A percentile compares a stretch with the other conserved stretches of the same genome.
Evolutionary conservation across 345 rosid species (phyloP).

Genomic region (Acer yangbiense): DNA sequence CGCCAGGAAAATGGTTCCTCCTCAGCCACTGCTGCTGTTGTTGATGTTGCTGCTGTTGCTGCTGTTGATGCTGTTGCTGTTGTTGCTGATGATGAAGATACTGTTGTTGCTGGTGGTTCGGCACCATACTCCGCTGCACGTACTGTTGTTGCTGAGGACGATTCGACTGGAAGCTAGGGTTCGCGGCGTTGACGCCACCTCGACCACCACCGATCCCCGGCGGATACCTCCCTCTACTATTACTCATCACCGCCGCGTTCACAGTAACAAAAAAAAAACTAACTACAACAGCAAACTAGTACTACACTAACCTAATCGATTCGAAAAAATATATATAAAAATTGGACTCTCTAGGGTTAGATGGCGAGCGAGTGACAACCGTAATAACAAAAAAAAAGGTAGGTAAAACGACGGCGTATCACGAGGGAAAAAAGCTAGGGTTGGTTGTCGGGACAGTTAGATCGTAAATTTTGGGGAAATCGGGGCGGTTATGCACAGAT

Average conservation of each 20-base stretch:
- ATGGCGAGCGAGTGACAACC: not conserved
- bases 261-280: conserved; percentile 31
- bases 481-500: conserved; percentile 28
- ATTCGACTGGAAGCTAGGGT: conserved; percentile 49
- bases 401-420: not conserved
- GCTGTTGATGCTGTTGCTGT: conserved; percentile 33
- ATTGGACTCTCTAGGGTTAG: conserved; percentile 20
- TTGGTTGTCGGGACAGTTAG: not conserved
- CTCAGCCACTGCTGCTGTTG: conserved; percentile 74
- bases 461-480: conserved; percentile 35
- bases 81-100: conserved; percentile 23
- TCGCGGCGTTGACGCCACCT: conserved; percentile 58
- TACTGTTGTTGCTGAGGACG: conserved; percentile 54
- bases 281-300: conserved; percentile 24
- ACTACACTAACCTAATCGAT: conserved; percentile 24
- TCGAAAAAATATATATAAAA: not conserved
- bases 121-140: conserved; percentile 54
- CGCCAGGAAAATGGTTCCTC: conserved; percentile 52
- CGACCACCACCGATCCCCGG: conserved; percentile 71
- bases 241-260: conserved; percentile 57
- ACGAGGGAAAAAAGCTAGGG: conserved; percentile 13
- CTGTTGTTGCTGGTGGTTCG: conserved; percentile 45
- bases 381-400: not conserved
- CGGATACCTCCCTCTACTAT: conserved; percentile 81
- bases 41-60: conserved; percentile 42